Base-by-base conservation (phyloP, 371 early-diverging fungal genomes). In the Mucor sp. region DNA sequence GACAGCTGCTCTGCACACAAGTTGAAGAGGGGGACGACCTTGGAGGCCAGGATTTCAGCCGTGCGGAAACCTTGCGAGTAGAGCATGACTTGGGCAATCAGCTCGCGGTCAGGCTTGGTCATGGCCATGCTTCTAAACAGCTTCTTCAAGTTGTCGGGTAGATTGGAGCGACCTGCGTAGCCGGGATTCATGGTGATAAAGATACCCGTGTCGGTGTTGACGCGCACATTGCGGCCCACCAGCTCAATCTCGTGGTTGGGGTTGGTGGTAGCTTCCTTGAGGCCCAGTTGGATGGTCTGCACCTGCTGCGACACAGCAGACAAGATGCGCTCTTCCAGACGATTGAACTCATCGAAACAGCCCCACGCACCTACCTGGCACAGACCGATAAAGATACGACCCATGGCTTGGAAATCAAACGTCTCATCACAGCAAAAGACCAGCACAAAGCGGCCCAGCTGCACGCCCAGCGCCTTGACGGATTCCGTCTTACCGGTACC, bases 171-270 rank as follows among this genome's bases (percentile, higher is more conserved):
- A 19, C 99, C 99, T 37, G 97, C 97, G 83, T 99, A 99, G 23
- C 98, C 99, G 44, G 99, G 98, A 80, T 99, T 99, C 99, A 99
- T 98, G 39, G 99, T 99, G 70, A 99, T 97, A 76, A 99, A 99
- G 71, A 99, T 95, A 71, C 97, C 90, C 0, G 99, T 99, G 74
- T 94, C 92, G 6, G 86, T 81, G 70, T 95, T 90, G 32, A 99
- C 93, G 47, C 81, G 88, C 23, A 98, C 90, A 47, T 81, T 87
- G 82, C 96, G 94, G 66, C 92, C 94, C 17, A 98, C 93, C 39
- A 99, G 79, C 74, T 99, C 99, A 59, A 99, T 91, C 70, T 95
- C 96, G 35, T 88, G 83, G 44, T 84, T 84, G 14, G 87, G 83
- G 50, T 89, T 87, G 33, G 72, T 72, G 53, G 74, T 85, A 21